These are phyloP conservation scores for Wickerhamiella dianesei DNA, from an alignment of 805 yeast genomes.

Conservation along the genomic window DNA sequence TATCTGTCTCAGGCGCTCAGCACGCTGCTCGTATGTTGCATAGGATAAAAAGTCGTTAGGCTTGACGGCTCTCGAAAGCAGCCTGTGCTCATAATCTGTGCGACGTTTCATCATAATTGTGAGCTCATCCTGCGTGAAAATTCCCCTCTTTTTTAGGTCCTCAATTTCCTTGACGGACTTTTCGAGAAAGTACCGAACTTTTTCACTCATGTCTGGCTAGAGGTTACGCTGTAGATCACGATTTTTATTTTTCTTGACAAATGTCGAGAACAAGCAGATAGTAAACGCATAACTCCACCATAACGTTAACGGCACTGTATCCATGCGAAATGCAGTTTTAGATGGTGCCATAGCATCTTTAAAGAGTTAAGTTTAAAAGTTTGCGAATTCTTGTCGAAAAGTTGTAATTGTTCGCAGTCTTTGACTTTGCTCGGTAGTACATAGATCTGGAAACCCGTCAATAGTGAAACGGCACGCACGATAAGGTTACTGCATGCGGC, in stretches of 20 bases:
- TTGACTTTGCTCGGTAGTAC: no score
- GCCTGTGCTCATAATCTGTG: constrained; percentile 88
- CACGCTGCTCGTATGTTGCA: constrained; percentile 62
- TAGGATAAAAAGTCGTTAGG: constrained; percentile 67
- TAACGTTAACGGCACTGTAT: no score
- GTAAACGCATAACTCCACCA: not conserved
- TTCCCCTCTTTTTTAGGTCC: constrained; percentile 66
- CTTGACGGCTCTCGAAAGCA: constrained; percentile 69
- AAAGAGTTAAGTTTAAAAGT: no score
- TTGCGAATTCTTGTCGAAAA: no score
- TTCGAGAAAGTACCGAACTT: constrained; percentile 43
- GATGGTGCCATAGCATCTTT: no score
- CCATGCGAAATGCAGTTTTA: no score
- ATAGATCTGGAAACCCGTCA: no score
- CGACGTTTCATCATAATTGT: constrained; percentile 78
- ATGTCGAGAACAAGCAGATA: not conserved
- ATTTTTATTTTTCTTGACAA: not conserved
- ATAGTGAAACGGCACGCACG: no score
- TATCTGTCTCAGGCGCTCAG: constrained; percentile 65
- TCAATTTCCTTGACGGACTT: constrained; percentile 83
- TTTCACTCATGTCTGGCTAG: constrained; percentile 39
- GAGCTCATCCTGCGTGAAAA: constrained; percentile 73
- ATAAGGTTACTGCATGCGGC: no score
- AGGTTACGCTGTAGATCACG: not conserved
- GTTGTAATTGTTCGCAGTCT: no score